These are phyloP conservation scores for Pythium dissotocum DNA, from an alignment of 352 stramenopile species.

Conservation along the genomic window DNA sequence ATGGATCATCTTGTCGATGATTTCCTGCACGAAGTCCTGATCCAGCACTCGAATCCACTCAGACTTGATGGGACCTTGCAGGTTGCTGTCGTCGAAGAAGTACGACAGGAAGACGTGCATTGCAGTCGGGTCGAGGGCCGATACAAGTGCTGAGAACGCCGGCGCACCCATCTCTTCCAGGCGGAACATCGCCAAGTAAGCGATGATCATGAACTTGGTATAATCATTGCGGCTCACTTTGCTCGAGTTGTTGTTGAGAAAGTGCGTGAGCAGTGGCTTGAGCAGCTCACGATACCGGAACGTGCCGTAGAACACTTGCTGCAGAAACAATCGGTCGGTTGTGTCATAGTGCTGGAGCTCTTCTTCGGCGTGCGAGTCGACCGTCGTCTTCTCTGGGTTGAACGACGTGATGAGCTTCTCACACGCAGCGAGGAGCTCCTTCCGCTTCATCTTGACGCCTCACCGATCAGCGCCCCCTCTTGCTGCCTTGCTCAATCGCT, in stretches of 20 bases:
- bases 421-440: constrained; percentile 62
- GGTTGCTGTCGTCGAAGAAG: constrained; percentile 67
- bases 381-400: constrained; percentile 66
- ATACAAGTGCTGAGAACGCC: constrained; percentile 64
- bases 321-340: constrained; percentile 68
- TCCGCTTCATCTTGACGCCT: constrained; percentile 70
- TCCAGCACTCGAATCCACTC: constrained; percentile 88
- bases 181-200: constrained; percentile 89
- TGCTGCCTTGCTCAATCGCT: background rate
- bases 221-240: constrained; percentile 84
- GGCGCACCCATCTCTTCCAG: constrained; percentile 81
- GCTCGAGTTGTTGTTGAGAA: constrained; percentile 79
- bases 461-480: background rate
- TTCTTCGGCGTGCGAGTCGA: constrained; percentile 78
- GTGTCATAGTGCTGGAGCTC: constrained; percentile 42
- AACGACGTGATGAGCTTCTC: constrained; percentile 81
- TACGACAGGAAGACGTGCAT: constrained; percentile 89
- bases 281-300: constrained; percentile 89
- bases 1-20: constrained; percentile 64
- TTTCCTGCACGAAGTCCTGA: constrained; percentile 81
- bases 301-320: constrained; percentile 90
- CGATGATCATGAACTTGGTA: constrained; percentile 90
- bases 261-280: constrained; percentile 75
- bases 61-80: constrained; percentile 67
- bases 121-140: constrained; percentile 72